phyloP scores from a whole-genome alignment of 129 eudicot species.

The Mikania micrantha region DNA sequence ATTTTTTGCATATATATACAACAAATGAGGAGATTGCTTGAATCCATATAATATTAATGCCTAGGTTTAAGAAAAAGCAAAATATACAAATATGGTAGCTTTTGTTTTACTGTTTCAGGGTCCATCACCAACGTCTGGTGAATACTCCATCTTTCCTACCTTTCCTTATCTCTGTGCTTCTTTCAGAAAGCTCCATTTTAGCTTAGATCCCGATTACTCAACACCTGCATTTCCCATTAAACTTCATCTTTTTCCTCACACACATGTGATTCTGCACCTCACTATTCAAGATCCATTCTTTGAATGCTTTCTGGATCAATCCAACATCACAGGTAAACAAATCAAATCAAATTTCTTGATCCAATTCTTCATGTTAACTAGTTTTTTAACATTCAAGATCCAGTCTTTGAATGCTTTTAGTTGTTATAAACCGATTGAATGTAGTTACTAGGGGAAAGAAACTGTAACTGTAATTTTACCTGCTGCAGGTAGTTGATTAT shows the following conservation, averaged over 20 bases:
- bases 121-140: slow-evolving; percentile 72
- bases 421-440: too few relatives aligned
- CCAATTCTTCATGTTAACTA: slow-evolving; percentile 4
- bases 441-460: too few relatives aligned
- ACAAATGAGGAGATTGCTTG: too few relatives aligned
- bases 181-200: slow-evolving; percentile 47
- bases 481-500: too few relatives aligned
- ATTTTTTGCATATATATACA: too few relatives aligned
- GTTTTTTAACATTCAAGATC: slow-evolving; percentile 44
- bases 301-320: slow-evolving; percentile 2
- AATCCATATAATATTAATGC: too few relatives aligned
- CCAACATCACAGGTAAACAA: slow-evolving; percentile 16
- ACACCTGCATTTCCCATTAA: slow-evolving; percentile 12
- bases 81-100: slow-evolving; percentile 14
- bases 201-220: slow-evolving; percentile 42
- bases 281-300: slow-evolving; percentile 47
- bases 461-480: neutral
- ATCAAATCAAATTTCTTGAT: neutral
- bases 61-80: neutral
- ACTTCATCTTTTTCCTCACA: neutral
- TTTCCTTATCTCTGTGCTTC: slow-evolving; percentile 33
- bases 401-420: slow-evolving; percentile 28
- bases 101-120: slow-evolving; percentile 33
- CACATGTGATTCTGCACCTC: slow-evolving; percentile 5
- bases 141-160: slow-evolving; percentile 64